Evolutionary conservation across 768 basidiomycete genomes (phyloP), one percentile per base, ranked within the genome.

Genomic region (Lactarius sp.): DNA sequence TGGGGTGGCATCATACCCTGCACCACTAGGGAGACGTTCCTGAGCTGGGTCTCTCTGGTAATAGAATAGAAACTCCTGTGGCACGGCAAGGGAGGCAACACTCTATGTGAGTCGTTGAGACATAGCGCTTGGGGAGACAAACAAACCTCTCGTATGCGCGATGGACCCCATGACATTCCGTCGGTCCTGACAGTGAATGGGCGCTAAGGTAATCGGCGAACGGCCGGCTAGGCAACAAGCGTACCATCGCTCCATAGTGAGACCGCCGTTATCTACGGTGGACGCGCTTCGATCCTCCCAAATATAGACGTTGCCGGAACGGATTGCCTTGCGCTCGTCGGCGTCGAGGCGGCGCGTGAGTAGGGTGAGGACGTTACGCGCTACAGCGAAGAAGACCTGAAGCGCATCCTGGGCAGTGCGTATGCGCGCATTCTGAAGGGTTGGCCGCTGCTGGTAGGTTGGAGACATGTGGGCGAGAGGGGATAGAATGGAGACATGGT

Each of bases 1-100:
- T 1, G 37, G 39, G 33, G 41, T 33, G 8, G 36, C 39, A 36
- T 13, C 66, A 63, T 64, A 69, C 66, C 67, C 60, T 41, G 53
- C 47, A 65, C 68, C 52, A 42, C 52, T 66, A 20, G 60, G 44
- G 53, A 65, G 62, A 58, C 71, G 69, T 59, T 71, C 72, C 67
- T 69, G 64, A 47, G 70, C 53, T 53, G 64, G 61, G 46, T 66
- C 66, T 59, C 68, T 59, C 75, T 92, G 89, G 62, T 89, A 91
- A 73, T 92, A 92, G 71, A 91, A 92, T 31, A 92, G 77, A 69
- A 92, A 92, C 70, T 91, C 89, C 89, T 92, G 71, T 9, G 66
- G 61, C 52, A 64, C 60, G 59, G 49, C 39, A 56, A 64, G 58
- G 8, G n/a, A 41, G 39, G 31, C 52, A 13, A 57, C 12, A 2